These are phyloP conservation scores for Jatropha curcas DNA, from an alignment of 345 rosid species.

Conservation along the genomic window DNA sequence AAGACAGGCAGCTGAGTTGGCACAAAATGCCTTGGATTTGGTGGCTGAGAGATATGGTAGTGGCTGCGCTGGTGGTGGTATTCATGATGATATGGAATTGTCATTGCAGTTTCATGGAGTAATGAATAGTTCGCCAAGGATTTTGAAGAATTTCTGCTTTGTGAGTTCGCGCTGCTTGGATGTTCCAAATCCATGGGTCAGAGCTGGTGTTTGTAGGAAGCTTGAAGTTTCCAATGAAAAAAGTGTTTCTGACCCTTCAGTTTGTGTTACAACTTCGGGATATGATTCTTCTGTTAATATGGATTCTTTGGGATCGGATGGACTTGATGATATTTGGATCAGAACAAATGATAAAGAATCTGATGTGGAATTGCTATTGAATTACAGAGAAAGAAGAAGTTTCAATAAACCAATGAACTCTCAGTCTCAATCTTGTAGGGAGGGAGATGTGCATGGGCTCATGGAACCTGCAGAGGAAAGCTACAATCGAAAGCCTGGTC, in stretches of 20 bases:
- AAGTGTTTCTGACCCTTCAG: conserved; percentile 19
- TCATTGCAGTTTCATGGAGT: conserved; percentile 38
- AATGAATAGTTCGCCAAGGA: conserved; percentile 36
- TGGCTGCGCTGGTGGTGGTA: not conserved
- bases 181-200: not conserved
- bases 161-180: conserved; percentile 13
- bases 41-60: conserved; percentile 8
- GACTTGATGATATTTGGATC: not conserved
- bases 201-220: conserved; percentile 9
- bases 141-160: conserved; percentile 26
- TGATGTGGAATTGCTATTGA: not conserved
- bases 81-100: conserved; percentile 34
- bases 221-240: not conserved
- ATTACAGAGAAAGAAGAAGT: conserved; percentile 36
- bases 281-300: conserved; percentile 5
- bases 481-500: conserved; percentile 23
- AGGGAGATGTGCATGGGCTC: conserved; percentile 7
- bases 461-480: not conserved
- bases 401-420: conserved; percentile 27
- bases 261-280: not conserved
- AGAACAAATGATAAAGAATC: conserved; percentile 9
- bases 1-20: conserved; percentile 23
- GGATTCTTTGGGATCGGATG: not conserved
- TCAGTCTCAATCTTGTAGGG: conserved; percentile 15
- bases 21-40: conserved; percentile 15